Conservation (phyloP, 305 asterid genomes). For the Stenogyne calaminthoides region DNA sequence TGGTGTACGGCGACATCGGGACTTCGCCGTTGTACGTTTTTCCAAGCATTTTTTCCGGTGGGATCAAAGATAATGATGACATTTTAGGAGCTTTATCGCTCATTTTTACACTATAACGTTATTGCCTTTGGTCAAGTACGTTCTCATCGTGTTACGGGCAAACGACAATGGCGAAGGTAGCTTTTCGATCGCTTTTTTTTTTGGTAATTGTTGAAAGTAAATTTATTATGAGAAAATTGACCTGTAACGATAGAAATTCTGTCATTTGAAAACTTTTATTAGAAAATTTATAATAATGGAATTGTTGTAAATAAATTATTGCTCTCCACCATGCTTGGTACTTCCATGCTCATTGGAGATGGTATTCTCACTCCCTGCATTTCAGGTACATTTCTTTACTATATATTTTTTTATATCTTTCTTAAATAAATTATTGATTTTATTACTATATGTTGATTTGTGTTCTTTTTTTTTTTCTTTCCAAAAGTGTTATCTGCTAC, state of each 20-base stretch:
- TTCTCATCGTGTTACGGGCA: constrained; percentile 58
- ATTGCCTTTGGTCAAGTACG: constrained; percentile 63
- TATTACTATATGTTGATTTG: neutral
- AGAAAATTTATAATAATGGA: constrained; percentile 35
- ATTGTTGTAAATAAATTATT: constrained; percentile 43
- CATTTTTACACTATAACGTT: constrained; percentile 62
- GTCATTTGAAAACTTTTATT: constrained; percentile 18
- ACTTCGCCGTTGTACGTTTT: constrained; percentile 74
- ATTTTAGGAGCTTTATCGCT: constrained; percentile 57
- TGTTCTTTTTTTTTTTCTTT: neutral
- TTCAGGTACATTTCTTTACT: constrained; percentile 38
- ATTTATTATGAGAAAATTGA: too few species aligned
- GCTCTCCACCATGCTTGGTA: constrained; percentile 70
- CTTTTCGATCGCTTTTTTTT: neutral
- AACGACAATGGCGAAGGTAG: constrained; percentile 78
- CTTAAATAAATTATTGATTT: neutral
- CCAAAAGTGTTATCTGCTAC: constrained; percentile 57
- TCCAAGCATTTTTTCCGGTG: constrained; percentile 43
- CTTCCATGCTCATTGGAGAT: constrained; percentile 81
- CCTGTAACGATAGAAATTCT: too few species aligned
- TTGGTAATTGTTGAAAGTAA: too few species aligned
- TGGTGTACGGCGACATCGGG: constrained; percentile 78
- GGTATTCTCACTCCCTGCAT: constrained; percentile 78
- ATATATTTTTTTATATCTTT: neutral
- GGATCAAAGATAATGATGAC: constrained; percentile 58